Evolutionary conservation across 2,329 filamentous ascomycete species (phyloP).

Genomic region (Pseudocercospora fijiensis): DNA sequence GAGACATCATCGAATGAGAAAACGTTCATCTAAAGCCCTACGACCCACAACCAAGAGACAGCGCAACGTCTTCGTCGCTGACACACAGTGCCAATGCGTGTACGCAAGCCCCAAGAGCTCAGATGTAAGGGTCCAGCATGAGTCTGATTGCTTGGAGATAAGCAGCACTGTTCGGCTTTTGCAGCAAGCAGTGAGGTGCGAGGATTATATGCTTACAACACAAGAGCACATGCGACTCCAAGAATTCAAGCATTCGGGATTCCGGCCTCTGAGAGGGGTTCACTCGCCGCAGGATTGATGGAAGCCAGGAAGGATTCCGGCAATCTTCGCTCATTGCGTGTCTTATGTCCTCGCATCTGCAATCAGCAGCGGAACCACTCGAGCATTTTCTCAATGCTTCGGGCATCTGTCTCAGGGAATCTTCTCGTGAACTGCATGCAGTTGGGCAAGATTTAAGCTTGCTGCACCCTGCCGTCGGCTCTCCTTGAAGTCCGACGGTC

Average conservation of each 20-base stretch:
- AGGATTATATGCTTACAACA: not conserved
- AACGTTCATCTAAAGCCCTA: not conserved
- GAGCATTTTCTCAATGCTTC: not conserved
- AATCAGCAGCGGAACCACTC: not conserved
- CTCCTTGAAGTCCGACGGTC: conserved; percentile 3
- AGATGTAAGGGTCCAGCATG: not conserved
- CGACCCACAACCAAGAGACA: not conserved
- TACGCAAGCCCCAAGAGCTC: not conserved
- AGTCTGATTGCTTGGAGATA: not conserved
- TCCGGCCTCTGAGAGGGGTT: not conserved
- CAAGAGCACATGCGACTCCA: not conserved
- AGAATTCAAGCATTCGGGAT: conserved; percentile 1
- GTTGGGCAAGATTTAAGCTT: conserved; percentile 3
- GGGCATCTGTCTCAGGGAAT: not conserved
- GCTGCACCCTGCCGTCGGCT: conserved; percentile 5
- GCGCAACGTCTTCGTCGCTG: not conserved
- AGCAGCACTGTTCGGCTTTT: not conserved
- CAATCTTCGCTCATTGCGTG: not conserved
- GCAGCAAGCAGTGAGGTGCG: not conserved
- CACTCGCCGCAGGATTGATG: not conserved
- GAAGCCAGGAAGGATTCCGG: conserved; percentile 1
- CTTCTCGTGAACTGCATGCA: not conserved
- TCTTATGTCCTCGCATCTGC: not conserved
- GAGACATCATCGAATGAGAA: not conserved
- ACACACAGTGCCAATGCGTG: not conserved